phyloP scores from a whole-genome alignment of 2,329 filamentous ascomycete species.

The Trichoderma aggressivum region DNA sequence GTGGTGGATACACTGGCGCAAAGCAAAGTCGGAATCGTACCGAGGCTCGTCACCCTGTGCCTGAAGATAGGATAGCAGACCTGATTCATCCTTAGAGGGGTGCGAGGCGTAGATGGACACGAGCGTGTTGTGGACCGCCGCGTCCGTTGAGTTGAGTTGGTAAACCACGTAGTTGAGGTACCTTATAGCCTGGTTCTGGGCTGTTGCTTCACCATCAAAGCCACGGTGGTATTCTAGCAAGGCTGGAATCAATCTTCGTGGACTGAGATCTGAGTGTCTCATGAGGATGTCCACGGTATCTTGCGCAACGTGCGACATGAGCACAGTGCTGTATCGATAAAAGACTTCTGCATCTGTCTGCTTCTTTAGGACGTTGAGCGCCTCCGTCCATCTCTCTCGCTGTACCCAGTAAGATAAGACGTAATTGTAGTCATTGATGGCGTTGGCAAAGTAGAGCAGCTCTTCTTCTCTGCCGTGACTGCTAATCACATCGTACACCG shows the following conservation, averaged over 20 bases:
- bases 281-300: slow-evolving; percentile 94
- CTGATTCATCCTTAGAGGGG: slow-evolving; percentile 76
- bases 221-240: slow-evolving; percentile 89
- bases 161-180: slow-evolving; percentile 95
- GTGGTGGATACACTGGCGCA: slow-evolving; percentile 92
- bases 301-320: slow-evolving; percentile 82
- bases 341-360: slow-evolving; percentile 92
- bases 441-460: slow-evolving; percentile 83
- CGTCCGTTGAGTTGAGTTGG: slow-evolving; percentile 72
- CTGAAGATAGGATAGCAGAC: slow-evolving; percentile 83
- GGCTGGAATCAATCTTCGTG: slow-evolving; percentile 86
- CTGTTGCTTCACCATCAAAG: slow-evolving; percentile 58
- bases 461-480: slow-evolving; percentile 94
- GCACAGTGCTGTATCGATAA: slow-evolving; percentile 94
- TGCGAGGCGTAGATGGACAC: slow-evolving; percentile 94
- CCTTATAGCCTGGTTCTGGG: slow-evolving; percentile 84
- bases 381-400: slow-evolving; percentile 85
- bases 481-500: slow-evolving; percentile 91
- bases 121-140: slow-evolving; percentile 93
- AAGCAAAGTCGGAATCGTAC: slow-evolving; percentile 94
- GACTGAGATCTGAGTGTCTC: slow-evolving; percentile 80
- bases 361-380: slow-evolving; percentile 82
- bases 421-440: slow-evolving; percentile 88
- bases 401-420: slow-evolving; percentile 97
- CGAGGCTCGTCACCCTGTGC: slow-evolving; percentile 81